phyloP scores from a whole-genome alignment of 331 rosid genomes.

The Quercus lobata region DNA sequence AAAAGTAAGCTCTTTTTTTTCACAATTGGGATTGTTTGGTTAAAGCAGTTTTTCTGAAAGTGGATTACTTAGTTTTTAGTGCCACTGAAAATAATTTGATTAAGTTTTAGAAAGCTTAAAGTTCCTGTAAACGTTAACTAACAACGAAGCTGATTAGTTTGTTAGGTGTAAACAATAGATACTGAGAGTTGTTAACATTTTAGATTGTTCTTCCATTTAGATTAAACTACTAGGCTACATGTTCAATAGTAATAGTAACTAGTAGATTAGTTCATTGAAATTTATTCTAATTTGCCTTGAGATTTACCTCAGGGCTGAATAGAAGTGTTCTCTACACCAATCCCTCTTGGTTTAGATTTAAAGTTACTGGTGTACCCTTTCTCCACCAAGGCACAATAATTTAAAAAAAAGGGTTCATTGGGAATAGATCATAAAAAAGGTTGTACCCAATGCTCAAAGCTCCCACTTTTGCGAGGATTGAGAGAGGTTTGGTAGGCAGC shows the following conservation, averaged over 20 bases:
- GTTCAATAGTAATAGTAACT: neutral
- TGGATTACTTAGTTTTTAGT: neutral
- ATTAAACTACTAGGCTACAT: neutral
- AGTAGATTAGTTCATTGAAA: neutral
- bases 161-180: neutral
- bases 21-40: neutral
- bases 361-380: neutral
- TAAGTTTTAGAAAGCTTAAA: neutral
- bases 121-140: neutral
- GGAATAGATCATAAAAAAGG: neutral
- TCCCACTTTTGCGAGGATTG: too few species aligned
- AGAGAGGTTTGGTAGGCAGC: too few species aligned
- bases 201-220: neutral
- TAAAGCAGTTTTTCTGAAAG: neutral
- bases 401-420: neutral
- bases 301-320: neutral
- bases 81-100: neutral
- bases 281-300: neutral
- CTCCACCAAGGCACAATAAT: neutral
- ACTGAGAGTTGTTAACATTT: neutral
- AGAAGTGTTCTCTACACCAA: neutral
- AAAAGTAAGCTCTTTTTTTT: slow-evolving; percentile 43
- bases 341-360: neutral
- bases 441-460: too few species aligned
- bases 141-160: neutral